These are phyloP conservation scores for Prunus yedoensis DNA, from an alignment of 331 rosid species.

Conservation along the genomic window DNA sequence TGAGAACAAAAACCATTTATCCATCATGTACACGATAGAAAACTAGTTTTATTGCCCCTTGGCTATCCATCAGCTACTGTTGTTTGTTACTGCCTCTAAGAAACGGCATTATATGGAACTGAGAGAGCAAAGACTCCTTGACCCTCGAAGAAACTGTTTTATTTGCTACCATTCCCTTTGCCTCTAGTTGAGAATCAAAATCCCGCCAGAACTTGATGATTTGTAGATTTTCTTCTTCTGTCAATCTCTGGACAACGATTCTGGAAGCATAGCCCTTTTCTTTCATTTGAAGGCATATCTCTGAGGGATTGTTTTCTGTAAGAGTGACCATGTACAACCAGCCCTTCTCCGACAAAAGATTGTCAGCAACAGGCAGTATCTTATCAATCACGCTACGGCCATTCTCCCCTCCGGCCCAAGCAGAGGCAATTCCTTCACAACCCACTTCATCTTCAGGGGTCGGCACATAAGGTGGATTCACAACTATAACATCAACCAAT, in stretches of 20 bases:
- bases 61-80: constrained; percentile 19
- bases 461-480: constrained; percentile 96
- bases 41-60: background rate
- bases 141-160: constrained; percentile 29
- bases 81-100: constrained; percentile 27
- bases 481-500: constrained; percentile 79
- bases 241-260: constrained; percentile 80
- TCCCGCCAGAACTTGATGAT: constrained; percentile 91
- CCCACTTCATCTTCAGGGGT: constrained; percentile 96
- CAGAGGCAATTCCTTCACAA: constrained; percentile 61
- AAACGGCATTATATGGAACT: constrained; percentile 30
- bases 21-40: background rate
- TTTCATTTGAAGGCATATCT: constrained; percentile 77
- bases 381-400: constrained; percentile 81
- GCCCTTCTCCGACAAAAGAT: constrained; percentile 80
- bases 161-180: constrained; percentile 23
- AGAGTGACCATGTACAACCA: constrained; percentile 93
- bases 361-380: constrained; percentile 72
- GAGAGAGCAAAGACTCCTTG: constrained; percentile 41
- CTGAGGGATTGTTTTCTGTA: constrained; percentile 67
- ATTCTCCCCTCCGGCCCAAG: constrained; percentile 98
- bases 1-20: background rate
- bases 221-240: constrained; percentile 92
- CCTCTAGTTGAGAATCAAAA: constrained; percentile 32
- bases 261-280: constrained; percentile 77